Evolutionary conservation across 2,329 filamentous ascomycete species (phyloP), one percentile per base, ranked within the genome.

Genomic region (Trichoderma koningii): DNA sequence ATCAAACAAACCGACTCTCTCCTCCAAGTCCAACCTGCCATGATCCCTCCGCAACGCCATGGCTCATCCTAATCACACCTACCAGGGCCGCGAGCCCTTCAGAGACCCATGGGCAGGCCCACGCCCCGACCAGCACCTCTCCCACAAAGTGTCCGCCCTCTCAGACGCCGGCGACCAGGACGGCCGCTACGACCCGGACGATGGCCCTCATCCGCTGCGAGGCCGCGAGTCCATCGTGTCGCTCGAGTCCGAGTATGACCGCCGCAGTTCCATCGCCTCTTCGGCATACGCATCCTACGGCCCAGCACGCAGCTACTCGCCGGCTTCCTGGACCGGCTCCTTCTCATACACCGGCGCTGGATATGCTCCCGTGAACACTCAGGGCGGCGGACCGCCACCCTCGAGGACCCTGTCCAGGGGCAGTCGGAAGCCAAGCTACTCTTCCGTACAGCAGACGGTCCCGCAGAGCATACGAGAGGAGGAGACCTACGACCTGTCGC

Each of bases 401-500:
- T 63, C 70, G 14, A 68, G 71, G 26, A 61, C 66, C 6, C 64
- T 71, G 15, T 74, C 76, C 1, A 70, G 66, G 61, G 66, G 68
- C 19, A 69, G 68, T 48, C 73, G 72, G 51, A 68, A 66, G 30
- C 60, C 72, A 10, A 71, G 70, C 47, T 73, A 74, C 60, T 69
- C 72, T 7, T 65, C 71, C 1, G 30, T 71, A 30, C 69, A 68
- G 28, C 69, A 71, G 38, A 68, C 72, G 5, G 70, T 71, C n/a
- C 70, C 68, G 2, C 71, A 73, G 5, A 69, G 74, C 10, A 77
- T 76, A 7, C 66, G 71, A 7, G 77, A 82, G 57, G 78, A 83
- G 50, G 75, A 76, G 21, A 17, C 51, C 12, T 78, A 80, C 45
- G 79, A 77, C 59, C 70, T 83, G 55, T 77, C 79, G 15, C 75